Conservation (phyloP, 208 protist species). For the Phytomonas sp. region DNA sequence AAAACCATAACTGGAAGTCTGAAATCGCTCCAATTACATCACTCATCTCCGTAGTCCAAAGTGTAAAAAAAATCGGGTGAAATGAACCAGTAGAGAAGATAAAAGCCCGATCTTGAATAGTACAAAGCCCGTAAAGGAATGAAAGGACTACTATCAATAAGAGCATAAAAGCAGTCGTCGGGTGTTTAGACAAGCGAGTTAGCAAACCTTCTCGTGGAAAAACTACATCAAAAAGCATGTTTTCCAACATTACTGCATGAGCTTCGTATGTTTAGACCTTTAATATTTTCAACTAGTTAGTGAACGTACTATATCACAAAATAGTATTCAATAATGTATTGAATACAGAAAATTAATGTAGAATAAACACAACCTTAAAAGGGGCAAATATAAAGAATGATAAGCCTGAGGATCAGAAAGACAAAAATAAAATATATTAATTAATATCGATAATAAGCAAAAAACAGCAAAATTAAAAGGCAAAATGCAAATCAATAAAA, state of each 20-base stretch:
- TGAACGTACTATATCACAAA: too few relatives aligned
- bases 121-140: neutral
- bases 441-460: neutral
- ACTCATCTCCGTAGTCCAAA: constrained; percentile 1
- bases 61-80: neutral
- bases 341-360: too few relatives aligned
- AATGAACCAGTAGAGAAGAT: neutral
- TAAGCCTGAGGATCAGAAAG: too few relatives aligned
- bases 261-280: too few relatives aligned
- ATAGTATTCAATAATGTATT: too few relatives aligned
- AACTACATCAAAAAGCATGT: too few relatives aligned
- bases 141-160: neutral
- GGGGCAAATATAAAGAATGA: too few relatives aligned
- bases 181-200: neutral
- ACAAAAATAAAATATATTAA: too few relatives aligned
- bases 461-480: constrained; percentile 8
- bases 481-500: constrained; percentile 9
- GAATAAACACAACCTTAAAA: too few relatives aligned
- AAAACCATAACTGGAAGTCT: too few relatives aligned
- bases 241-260: too few relatives aligned
- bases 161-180: neutral
- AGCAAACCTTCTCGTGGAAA: neutral
- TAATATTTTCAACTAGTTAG: too few relatives aligned
- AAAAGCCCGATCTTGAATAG: neutral
- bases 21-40: neutral